phyloP scores from a whole-genome alignment of 129 eudicot species.

The Chrysanthemum seticuspe region DNA sequence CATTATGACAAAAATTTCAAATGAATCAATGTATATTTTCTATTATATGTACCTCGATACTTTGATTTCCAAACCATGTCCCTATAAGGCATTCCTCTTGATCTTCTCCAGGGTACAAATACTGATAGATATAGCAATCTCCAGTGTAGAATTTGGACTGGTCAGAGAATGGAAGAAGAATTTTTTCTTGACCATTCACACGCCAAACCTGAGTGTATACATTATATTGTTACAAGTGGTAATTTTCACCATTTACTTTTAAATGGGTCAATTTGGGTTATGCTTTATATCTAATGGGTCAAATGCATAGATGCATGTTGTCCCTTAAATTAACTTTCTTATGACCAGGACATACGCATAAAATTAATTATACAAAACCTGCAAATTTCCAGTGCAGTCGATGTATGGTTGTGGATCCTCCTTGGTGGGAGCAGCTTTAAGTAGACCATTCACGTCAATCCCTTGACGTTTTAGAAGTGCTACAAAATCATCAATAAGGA shows the following conservation, averaged over 20 bases:
- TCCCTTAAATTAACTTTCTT: not conserved
- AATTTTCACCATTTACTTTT: too few relatives aligned
- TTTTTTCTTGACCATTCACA: conserved; percentile 67
- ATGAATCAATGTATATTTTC: too few relatives aligned
- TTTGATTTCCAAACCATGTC: conserved; percentile 90
- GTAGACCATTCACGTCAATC: conserved; percentile 74
- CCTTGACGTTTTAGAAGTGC: conserved; percentile 92
- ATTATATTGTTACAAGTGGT: conserved; percentile 5
- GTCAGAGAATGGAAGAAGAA: conserved; percentile 58
- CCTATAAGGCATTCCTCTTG: conserved; percentile 81
- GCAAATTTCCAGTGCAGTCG: conserved; percentile 85
- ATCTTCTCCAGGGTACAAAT: conserved; percentile 77
- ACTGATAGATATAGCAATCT: conserved; percentile 89
- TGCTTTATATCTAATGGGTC: too few relatives aligned
- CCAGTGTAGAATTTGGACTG: conserved; percentile 90
- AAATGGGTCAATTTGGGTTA: too few relatives aligned
- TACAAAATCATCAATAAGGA: conserved; percentile 30
- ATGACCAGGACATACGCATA: not conserved
- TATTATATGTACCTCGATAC: conserved; percentile 55
- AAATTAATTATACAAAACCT: conserved; percentile 38
- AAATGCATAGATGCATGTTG: not conserved
- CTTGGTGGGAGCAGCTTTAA: conserved; percentile 75
- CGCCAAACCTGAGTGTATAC: conserved; percentile 78
- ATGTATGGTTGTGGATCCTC: conserved; percentile 72
- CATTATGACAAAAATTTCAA: too few relatives aligned